Base-by-base conservation (phyloP, 352 stramenopile genomes). In the Phytopythium boreale region DNA sequence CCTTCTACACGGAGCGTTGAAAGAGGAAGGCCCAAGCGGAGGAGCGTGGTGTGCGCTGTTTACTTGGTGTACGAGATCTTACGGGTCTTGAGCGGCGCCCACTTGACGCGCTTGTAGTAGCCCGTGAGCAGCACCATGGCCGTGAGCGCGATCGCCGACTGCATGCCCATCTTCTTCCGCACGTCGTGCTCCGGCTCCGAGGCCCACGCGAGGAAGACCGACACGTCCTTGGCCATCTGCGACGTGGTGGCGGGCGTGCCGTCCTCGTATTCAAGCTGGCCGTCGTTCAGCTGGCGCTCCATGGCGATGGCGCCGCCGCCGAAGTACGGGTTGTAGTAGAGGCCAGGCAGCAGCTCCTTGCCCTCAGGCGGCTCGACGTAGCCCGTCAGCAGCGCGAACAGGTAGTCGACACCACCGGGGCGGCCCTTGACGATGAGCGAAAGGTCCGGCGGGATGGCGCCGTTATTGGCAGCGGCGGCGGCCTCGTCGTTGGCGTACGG, bases 251-350 rank as follows among this genome's bases (percentile, higher is more conserved):
- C 96, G 17, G 88, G 87, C 57, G 97, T 99, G 64, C 97, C 97
- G 64, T 99, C 97, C 44, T 98, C 92, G 75, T 99, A 99, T 68
- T 99, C 96, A 27, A 99, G 85, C 75, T 98, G 95, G 52, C 95
- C 97, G 73, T 99, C 97, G 75, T 94, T 88, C 51, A 99, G 82
- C 74, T 98, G 97, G 62, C 96, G 94, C 64, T 98, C 96, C 97
- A 99, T 99, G 68, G 96, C 95, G 85, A 99, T 99, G 51, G 94
- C 94, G 64, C 97, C 96, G 46, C 97, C 97, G 26, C 94, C 89
- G 67, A 99, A 99, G 87, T 99, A 99, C 36, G 97, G 97, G 84
- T 99, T 99, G 90, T 99, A 99, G 83, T 99, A 98, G 26, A 98
- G 87, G 27, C 90, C 89, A 19, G 69, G 66, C 39, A 90, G 71